A percentile compares a stretch with the other conserved stretches of the same genome.
phyloP scores from a whole-genome alignment of 352 stramenopile species.

The Globisporangium ultimum region DNA sequence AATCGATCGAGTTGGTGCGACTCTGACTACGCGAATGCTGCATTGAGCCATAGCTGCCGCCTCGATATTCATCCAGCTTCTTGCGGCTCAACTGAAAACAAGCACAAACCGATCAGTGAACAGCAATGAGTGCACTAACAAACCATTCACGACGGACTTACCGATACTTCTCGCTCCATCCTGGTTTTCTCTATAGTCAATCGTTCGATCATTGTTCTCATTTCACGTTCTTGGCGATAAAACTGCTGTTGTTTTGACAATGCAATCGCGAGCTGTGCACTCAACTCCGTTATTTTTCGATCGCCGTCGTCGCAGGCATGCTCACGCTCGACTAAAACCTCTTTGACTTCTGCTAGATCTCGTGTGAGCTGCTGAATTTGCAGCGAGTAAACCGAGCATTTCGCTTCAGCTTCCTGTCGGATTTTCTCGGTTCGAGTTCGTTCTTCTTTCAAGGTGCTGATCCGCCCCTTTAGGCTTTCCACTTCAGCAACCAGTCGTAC shows the following conservation, averaged over 20 bases:
- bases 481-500: constrained; percentile 54
- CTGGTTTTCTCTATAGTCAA: constrained; percentile 60
- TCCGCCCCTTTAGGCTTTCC: constrained; percentile 49
- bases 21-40: constrained; percentile 13
- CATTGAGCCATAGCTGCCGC: constrained; percentile 26
- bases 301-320: constrained; percentile 66
- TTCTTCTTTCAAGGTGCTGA: constrained; percentile 62
- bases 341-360: constrained; percentile 53
- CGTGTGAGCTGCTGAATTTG: constrained; percentile 54
- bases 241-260: constrained; percentile 76
- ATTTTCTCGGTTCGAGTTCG: constrained; percentile 41
- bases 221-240: constrained; percentile 65
- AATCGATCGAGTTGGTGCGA: constrained; percentile 6
- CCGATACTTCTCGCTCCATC: constrained; percentile 56
- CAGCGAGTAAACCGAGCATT: constrained; percentile 33
- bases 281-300: constrained; percentile 63
- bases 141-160: constrained; percentile 9
- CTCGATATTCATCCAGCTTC: constrained; percentile 60
- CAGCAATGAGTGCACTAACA: not conserved
- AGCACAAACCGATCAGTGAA: not conserved
- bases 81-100: constrained; percentile 37
- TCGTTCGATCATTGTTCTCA: constrained; percentile 52
- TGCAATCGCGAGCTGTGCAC: constrained; percentile 56
- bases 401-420: constrained; percentile 48
- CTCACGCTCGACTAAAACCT: constrained; percentile 55